These are phyloP conservation scores for Cryptosporidium xiaoi DNA, from an alignment of 169 alveolate genomes.

Conservation along the genomic window DNA sequence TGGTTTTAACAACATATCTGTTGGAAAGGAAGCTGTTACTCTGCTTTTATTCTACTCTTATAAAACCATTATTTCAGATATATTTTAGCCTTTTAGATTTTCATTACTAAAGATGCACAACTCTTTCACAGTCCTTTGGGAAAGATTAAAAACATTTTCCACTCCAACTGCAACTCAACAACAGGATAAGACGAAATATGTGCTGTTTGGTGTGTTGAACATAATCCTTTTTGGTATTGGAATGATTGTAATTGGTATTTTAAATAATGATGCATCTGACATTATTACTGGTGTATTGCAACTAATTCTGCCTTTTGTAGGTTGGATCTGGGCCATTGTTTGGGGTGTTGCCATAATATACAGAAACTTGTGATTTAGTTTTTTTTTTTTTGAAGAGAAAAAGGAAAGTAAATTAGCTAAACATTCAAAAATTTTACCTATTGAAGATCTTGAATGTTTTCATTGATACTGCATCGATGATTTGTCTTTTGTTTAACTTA, in stretches of 20 bases:
- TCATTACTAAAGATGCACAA: constrained; percentile 3
- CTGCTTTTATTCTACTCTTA: too few relatives aligned
- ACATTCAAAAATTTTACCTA: not conserved
- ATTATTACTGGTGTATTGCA: constrained; percentile 83
- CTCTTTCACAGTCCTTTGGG: constrained; percentile 29
- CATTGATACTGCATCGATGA: not conserved
- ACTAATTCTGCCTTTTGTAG: constrained; percentile 82
- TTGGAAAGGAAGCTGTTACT: too few relatives aligned
- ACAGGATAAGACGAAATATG: constrained; percentile 52
- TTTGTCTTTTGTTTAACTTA: not conserved
- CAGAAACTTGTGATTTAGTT: constrained; percentile 15
- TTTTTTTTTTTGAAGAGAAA: not conserved
- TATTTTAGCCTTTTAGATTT: not conserved
- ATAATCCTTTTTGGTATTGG: constrained; percentile 85
- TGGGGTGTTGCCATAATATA: constrained; percentile 86
- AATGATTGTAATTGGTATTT: constrained; percentile 81
- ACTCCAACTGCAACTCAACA: constrained; percentile 28
- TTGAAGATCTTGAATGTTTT: not conserved
- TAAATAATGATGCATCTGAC: constrained; percentile 83
- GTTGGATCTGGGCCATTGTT: constrained; percentile 86
- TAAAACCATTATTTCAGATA: not conserved
- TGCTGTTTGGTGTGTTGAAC: constrained; percentile 79
- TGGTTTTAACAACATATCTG: too few relatives aligned
- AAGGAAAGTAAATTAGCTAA: not conserved
- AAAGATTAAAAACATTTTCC: constrained; percentile 40